These are phyloP conservation scores for Emmonsiellopsis sp. DNA, from an alignment of 2,329 filamentous ascomycete species.

Conservation along the genomic window DNA sequence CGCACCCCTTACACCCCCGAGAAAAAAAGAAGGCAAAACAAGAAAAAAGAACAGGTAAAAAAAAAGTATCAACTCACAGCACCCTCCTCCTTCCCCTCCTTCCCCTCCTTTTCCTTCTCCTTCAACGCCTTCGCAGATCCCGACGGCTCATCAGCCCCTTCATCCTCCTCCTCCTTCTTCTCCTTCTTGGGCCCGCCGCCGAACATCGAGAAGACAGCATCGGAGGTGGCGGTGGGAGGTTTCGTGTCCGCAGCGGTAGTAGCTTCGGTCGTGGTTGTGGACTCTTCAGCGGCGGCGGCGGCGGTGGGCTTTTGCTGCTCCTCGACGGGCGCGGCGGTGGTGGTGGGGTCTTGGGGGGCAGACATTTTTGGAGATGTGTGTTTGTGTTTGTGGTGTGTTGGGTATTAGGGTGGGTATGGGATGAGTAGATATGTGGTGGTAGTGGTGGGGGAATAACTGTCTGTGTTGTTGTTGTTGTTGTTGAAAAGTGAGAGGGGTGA, in stretches of 20 bases:
- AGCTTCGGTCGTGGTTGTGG: neutral
- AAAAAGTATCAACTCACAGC: slow-evolving; percentile 39
- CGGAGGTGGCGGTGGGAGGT: slow-evolving; percentile 35
- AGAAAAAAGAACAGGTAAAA: slow-evolving; percentile 6
- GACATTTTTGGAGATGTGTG: slow-evolving; percentile 25
- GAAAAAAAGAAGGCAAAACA: neutral
- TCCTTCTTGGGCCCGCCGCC: slow-evolving; percentile 95
- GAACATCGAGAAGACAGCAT: slow-evolving; percentile 92
- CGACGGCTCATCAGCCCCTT: slow-evolving; percentile 76
- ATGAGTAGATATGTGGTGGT: neutral
- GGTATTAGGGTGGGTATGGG: neutral
- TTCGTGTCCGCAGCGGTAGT: slow-evolving; percentile 2
- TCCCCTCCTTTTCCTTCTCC: slow-evolving; percentile 48
- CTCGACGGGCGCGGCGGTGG: slow-evolving; percentile 27
- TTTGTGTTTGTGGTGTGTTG: neutral
- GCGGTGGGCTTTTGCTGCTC: slow-evolving; percentile 24
- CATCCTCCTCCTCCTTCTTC: slow-evolving; percentile 70
- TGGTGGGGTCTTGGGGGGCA: slow-evolving; percentile 37
- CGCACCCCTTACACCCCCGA: too few relatives aligned
- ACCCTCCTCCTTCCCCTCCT: slow-evolving; percentile 43
- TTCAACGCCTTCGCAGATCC: slow-evolving; percentile 78
- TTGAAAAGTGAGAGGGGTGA: too few relatives aligned
- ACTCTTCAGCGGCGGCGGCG: slow-evolving; percentile 21
- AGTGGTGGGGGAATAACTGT: neutral
- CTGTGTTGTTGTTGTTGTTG: neutral